Conservation (phyloP, 2,329 filamentous ascomycete species). For the Arthrobotrys megalospora region DNA sequence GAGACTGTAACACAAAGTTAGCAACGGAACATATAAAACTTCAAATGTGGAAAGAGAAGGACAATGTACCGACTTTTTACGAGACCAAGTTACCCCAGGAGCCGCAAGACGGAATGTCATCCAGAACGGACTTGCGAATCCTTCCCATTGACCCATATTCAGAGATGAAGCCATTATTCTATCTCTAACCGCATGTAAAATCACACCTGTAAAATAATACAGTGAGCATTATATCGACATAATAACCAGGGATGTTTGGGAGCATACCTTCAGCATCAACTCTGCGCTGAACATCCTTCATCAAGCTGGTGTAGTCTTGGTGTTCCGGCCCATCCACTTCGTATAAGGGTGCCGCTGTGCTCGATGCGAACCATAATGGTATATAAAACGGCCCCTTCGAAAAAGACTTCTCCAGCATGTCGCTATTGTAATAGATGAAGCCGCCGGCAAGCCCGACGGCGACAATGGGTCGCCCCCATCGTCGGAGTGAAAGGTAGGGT, state of each 20-base stretch:
- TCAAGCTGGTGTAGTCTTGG: slow-evolving; percentile 34
- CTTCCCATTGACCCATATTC: slow-evolving; percentile 54
- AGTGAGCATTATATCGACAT: slow-evolving; percentile 7
- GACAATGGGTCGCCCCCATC: slow-evolving; percentile 45
- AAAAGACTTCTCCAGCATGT: slow-evolving; percentile 43
- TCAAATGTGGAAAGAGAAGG: neutral
- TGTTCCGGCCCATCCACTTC: slow-evolving; percentile 40
- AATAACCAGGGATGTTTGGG: neutral
- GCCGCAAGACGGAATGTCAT: slow-evolving; percentile 45
- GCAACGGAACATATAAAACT: neutral
- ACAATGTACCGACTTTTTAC: slow-evolving; percentile 43
- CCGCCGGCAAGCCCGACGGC: slow-evolving; percentile 37
- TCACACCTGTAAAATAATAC: slow-evolving; percentile 27
- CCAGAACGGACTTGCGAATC: slow-evolving; percentile 55
- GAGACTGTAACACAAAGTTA: slow-evolving; percentile 34
- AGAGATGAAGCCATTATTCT: slow-evolving; percentile 37
- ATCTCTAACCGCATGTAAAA: slow-evolving; percentile 38
- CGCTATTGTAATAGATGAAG: slow-evolving; percentile 50
- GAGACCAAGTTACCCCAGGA: slow-evolving; percentile 34
- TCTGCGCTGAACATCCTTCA: slow-evolving; percentile 33
- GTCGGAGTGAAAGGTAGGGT: slow-evolving; percentile 25
- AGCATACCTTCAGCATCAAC: slow-evolving; percentile 52
- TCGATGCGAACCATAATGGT: slow-evolving; percentile 57
- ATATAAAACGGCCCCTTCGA: slow-evolving; percentile 50
- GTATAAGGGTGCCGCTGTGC: slow-evolving; percentile 36